Base-by-base conservation (phyloP, 306 rosid genomes). In the Delonix regia region DNA sequence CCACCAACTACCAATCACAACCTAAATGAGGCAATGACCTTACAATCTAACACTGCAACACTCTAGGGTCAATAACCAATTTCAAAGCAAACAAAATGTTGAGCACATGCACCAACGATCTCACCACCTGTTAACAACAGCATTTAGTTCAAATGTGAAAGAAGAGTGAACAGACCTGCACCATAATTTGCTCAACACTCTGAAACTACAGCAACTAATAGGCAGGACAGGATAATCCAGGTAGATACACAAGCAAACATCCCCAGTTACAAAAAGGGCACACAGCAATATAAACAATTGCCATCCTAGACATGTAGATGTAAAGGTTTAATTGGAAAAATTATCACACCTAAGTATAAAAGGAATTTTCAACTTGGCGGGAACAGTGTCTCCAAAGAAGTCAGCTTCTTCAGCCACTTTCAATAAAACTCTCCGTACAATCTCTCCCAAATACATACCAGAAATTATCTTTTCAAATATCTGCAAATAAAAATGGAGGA, bases 381-480 rank as follows among this genome's bases (percentile, higher is more conserved):
- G 98, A 72, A 93, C 91, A 67, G 77, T 82, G 73, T 91, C 97
- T 48, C 99, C 98, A 59, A 96, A 96, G 71, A 96, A 86, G 12
- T 79, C 88, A 78, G 96, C 98, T 84, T 96, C 94, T 85, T 91
- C 98, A 48, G 98, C 99, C 94, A 96, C 74, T 82, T 77, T 88
- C 70, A 85, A 77, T 78, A 96, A 82, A 75, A 86, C 98, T 89
- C 97, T 85, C 65, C 99, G 92, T 34, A 90, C 88, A 25, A 96
- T 86, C 25, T 96, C 99, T 41, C 98, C 97, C 86, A 96, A 88
- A 82, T 96, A 96, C 99, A 96, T 96, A 25, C 99, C 99, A 84
- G 99, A 96, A 74, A 96, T 87, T 14, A 93, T 68, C 92, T 96
- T 96, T 83, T 96, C 99, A 64, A 87, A 93, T 64, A 91, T 90